Conservation (phyloP, 2,329 filamentous ascomycete species). For the Xylaria digitata region DNA sequence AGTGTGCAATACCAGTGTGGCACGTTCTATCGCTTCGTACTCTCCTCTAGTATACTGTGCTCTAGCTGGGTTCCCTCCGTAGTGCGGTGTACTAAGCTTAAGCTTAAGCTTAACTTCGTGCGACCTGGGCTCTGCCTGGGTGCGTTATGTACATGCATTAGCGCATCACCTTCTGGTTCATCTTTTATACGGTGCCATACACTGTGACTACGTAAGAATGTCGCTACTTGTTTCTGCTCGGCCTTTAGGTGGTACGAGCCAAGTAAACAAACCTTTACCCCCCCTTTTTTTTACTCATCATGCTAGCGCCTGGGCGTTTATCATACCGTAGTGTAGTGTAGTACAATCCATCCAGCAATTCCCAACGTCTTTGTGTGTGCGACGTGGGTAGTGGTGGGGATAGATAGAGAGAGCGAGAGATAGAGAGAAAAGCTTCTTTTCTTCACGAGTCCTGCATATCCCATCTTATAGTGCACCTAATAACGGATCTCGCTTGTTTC, state of each 20-base stretch:
- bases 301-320: slow-evolving; percentile 26
- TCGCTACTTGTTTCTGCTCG: neutral
- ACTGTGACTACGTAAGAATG: slow-evolving; percentile 10
- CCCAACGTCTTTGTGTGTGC: neutral
- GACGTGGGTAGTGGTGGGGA: neutral
- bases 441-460: slow-evolving; percentile 33
- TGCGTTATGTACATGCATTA: slow-evolving; percentile 5
- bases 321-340: neutral
- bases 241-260: slow-evolving; percentile 24
- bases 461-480: neutral
- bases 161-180: neutral
- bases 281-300: slow-evolving; percentile 32
- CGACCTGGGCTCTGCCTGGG: neutral
- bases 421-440: slow-evolving; percentile 19
- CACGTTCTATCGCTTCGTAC: too few relatives aligned
- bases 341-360: neutral
- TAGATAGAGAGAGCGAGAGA: neutral
- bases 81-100: slow-evolving; percentile 9
- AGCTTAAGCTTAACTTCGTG: slow-evolving; percentile 28
- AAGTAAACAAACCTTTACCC: slow-evolving; percentile 7
- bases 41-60: neutral
- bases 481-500: neutral
- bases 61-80: neutral
- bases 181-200: neutral
- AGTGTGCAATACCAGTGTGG: too few relatives aligned